phyloP scores from a whole-genome alignment of 768 basidiomycete genomes.

The Butyriboletus loyo region DNA sequence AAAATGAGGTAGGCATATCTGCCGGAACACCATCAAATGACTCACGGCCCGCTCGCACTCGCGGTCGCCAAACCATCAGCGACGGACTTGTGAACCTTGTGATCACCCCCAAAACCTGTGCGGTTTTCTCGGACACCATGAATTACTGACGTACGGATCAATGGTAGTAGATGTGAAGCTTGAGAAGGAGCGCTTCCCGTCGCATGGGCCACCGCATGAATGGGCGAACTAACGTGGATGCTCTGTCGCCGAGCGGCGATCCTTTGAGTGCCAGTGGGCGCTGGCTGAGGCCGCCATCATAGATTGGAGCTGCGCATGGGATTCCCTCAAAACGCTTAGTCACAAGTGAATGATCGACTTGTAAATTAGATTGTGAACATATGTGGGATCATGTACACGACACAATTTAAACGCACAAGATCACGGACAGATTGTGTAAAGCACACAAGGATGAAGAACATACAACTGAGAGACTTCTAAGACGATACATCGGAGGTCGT shows the following conservation, averaged over 20 bases:
- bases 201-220: not conserved
- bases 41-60: not conserved
- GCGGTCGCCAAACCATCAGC: not conserved
- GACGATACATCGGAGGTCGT: not conserved
- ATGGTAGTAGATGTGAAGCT: not conserved
- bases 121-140: not conserved
- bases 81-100: not conserved
- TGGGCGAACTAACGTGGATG: no score
- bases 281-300: no score
- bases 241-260: no score
- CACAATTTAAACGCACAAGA: no score
- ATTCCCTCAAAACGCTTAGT: no score
- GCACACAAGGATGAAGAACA: not conserved
- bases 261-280: no score
- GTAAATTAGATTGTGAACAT: no score
- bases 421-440: not conserved
- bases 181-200: not conserved
- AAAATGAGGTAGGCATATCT: not conserved
- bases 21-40: not conserved
- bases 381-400: no score
- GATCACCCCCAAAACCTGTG: not conserved
- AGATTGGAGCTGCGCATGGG: no score
- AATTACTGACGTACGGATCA: not conserved
- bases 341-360: no score
- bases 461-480: not conserved